Evolutionary conservation across 345 rosid species (phyloP).

Genomic region (Lepidium didymum): DNA sequence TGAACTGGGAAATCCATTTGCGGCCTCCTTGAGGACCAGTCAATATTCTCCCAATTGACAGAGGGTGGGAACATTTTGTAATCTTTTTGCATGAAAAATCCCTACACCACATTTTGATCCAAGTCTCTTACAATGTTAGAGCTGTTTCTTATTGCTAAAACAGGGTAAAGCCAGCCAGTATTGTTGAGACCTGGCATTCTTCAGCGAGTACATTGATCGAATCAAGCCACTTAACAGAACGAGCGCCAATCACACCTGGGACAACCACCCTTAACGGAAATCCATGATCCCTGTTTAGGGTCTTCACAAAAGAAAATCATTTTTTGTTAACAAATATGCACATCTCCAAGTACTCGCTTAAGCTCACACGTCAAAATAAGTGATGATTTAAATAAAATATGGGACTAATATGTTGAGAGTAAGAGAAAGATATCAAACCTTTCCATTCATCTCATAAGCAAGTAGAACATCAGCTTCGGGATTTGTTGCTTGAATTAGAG

Average conservation of each 20-base stretch:
- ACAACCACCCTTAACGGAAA: conserved; percentile 82
- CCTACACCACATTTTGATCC: conserved; percentile 37
- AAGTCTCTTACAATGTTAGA: conserved; percentile 6
- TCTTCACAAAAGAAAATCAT: conserved; percentile 30
- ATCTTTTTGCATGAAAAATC: conserved; percentile 96
- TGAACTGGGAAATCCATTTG: conserved; percentile 99
- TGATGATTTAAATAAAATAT: not conserved
- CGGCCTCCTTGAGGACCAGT: conserved; percentile 88
- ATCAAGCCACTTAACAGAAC: conserved; percentile 98
- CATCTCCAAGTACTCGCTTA: not conserved
- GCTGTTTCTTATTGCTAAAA: not conserved
- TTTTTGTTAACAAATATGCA: not conserved
- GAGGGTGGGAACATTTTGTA: conserved; percentile 99
- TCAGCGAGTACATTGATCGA: conserved; percentile 70
- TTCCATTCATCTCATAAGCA: conserved; percentile 98
- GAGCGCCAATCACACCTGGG: conserved; percentile 97
- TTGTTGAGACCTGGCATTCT: conserved; percentile 66
- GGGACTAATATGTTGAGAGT: not conserved
- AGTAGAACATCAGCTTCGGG: conserved; percentile 93
- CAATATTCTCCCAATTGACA: conserved; percentile 85
- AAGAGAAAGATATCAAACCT: conserved; percentile 36
- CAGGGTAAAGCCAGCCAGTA: not conserved
- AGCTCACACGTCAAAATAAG: not conserved
- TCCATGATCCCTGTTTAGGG: conserved; percentile 92
- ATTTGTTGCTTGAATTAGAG: conserved; percentile 75